Conservation (phyloP, 352 stramenopile genomes). For the Globisporangium megalacanthum region DNA sequence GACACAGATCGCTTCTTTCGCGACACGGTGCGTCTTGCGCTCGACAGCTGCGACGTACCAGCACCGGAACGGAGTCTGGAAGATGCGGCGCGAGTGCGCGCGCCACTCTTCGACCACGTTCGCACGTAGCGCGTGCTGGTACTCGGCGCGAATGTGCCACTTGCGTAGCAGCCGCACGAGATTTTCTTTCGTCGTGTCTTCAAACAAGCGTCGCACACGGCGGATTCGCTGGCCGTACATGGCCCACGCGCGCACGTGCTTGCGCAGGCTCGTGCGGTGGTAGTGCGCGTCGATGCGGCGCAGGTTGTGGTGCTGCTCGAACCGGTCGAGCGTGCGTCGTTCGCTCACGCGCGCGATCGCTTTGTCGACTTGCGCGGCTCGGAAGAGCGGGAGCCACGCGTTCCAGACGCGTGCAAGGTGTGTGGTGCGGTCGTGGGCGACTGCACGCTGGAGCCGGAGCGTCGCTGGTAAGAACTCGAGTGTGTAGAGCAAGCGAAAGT, state of each 20-base stretch:
- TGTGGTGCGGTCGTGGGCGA: constrained; percentile 30
- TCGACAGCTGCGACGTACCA: constrained; percentile 53
- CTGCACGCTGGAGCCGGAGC: constrained; percentile 25
- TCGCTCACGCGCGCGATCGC: constrained; percentile 43
- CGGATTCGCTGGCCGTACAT: constrained; percentile 43
- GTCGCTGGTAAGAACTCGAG: constrained; percentile 41
- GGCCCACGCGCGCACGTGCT: constrained; percentile 55
- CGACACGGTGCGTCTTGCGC: constrained; percentile 26
- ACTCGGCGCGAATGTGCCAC: constrained; percentile 48
- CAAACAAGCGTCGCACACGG: constrained; percentile 56
- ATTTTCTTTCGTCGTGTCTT: constrained; percentile 46
- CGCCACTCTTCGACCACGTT: constrained; percentile 54
- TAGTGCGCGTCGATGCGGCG: constrained; percentile 68
- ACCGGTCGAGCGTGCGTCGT: constrained; percentile 51
- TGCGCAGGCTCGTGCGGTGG: constrained; percentile 30
- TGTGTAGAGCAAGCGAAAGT: constrained; percentile 40
- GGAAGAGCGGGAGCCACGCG: constrained; percentile 44
- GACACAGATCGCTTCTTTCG: constrained; percentile 61
- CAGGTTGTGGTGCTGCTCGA: constrained; percentile 68
- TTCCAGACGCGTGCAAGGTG: constrained; percentile 24
- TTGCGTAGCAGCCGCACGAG: constrained; percentile 29
- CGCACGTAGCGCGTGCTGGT: constrained; percentile 46
- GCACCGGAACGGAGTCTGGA: constrained; percentile 63
- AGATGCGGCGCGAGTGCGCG: constrained; percentile 55
- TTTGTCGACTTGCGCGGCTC: constrained; percentile 50